Base-by-base conservation (phyloP, 2,329 filamentous ascomycete species). In the Trichoderma sp. region DNA sequence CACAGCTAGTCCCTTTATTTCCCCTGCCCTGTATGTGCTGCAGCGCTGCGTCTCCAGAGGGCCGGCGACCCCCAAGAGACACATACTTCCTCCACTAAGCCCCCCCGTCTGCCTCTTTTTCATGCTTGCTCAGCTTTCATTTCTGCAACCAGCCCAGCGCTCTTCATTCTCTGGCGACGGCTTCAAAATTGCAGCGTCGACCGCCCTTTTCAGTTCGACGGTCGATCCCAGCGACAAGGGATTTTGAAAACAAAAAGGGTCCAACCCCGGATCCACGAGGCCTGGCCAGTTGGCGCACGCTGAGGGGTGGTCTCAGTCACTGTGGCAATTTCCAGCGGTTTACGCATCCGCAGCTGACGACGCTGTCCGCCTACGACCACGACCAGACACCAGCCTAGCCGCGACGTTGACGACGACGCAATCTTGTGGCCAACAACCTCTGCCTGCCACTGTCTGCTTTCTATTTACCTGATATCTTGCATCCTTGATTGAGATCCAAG, bases 271-370 rank as follows among this genome's bases (percentile, higher is more conserved):
- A 34, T 61, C 39, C 63, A 58, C 28, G 39, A 50, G 36, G 28
- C 53, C 39, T 20, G 26, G 13, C 64, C 32, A 57, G 43, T 68
- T 63, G 65, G 50, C 61, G 66, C 55, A 69, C 59, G 59, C 57
- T 64, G 71, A 72, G 71, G 71, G 71, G 71, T 71, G 71, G 53
- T 53, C 57, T 67, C 71, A 70, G 68, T 70, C 71, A 50, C 71
- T 71, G 71, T 72, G 71, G 71, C 71, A 72, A 73, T 70, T 72
- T 73, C 59, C 59, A 61, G 71, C 74, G 71, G 77, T 72, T 73
- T 78, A 76, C 74, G 74, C 73, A 77, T 73, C 74, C 74, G 62
- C 74, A 74, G 74, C 78, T 79, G 75, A 76, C 77, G 75, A 79
- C 75, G 73, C 76, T 76, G 65, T 72, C 73, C 47, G 59, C 59